Percentiles rank a stretch among this genome's conserved stretches.
These are phyloP conservation scores for Ormosia emarginata DNA, from an alignment of 306 rosid genomes.

Conservation along the genomic window DNA sequence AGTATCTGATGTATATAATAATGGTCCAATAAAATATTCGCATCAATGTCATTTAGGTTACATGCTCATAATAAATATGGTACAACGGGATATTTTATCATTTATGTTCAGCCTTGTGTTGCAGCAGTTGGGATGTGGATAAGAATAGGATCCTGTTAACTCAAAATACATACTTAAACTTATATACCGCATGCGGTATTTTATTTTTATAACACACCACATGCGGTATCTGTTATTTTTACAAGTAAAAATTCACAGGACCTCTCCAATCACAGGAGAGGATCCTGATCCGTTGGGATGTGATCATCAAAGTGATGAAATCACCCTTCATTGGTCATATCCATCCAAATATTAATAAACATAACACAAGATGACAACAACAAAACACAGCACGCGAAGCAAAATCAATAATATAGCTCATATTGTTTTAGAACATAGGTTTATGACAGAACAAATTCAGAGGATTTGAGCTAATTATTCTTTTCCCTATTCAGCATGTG, in stretches of 20 bases:
- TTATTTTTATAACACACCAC: too few relatives aligned
- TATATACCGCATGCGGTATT: too few relatives aligned
- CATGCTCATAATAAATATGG: conserved; percentile 31
- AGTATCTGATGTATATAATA: conserved; percentile 30
- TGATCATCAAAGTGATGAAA: conserved; percentile 47
- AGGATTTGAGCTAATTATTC: not conserved
- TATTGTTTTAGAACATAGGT: not conserved
- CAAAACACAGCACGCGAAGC: conserved; percentile 36
- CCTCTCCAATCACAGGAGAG: too few relatives aligned
- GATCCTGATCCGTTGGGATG: too few relatives aligned
- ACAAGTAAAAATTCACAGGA: too few relatives aligned
- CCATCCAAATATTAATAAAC: conserved; percentile 32
- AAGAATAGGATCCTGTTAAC: too few relatives aligned
- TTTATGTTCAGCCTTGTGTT: conserved; percentile 40
- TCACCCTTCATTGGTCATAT: conserved; percentile 37
- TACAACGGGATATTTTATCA: conserved; percentile 26
- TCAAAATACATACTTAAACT: too few relatives aligned
- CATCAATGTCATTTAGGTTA: conserved; percentile 32
- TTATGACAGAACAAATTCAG: conserved; percentile 8
- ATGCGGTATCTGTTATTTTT: too few relatives aligned
- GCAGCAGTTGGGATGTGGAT: conserved; percentile 52
- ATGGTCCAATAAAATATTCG: conserved; percentile 30
- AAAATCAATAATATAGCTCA: conserved; percentile 30
- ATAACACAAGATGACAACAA: conserved; percentile 33
- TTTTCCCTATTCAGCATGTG: conserved; percentile 19